Conservation (phyloP, 306 rosid species). For the Macrotyloma uniflorum region DNA sequence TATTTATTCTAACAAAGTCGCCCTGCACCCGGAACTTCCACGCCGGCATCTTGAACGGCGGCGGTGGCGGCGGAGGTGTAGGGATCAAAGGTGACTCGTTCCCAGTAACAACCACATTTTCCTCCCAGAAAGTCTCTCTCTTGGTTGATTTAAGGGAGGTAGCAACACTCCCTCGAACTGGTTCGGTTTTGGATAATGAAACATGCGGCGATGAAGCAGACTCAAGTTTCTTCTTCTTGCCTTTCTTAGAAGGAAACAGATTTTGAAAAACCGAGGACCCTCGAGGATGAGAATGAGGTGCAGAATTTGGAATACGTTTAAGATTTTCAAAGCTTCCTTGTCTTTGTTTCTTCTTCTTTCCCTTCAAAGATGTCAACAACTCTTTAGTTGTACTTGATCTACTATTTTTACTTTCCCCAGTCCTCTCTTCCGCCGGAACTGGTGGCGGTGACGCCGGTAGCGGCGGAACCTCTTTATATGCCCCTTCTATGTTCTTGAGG, state of each 20-base stretch:
- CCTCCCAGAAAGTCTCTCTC: conserved; percentile 41
- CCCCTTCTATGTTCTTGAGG: conserved; percentile 41
- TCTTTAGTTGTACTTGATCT: conserved; percentile 60
- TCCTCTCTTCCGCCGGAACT: neutral
- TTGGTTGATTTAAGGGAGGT: conserved; percentile 34
- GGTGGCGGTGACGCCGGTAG: neutral
- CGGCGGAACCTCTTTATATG: conserved; percentile 32
- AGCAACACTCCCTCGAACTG: conserved; percentile 17
- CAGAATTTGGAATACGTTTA: conserved; percentile 34
- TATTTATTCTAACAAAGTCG: conserved; percentile 70
- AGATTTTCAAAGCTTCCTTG: conserved; percentile 64
- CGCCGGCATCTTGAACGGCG: conserved; percentile 62
- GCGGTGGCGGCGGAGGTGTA: conserved; percentile 73
- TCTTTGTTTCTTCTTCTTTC: conserved; percentile 70
- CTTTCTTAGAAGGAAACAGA: conserved; percentile 58
- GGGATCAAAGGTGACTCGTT: conserved; percentile 61
- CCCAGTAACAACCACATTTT: conserved; percentile 37
- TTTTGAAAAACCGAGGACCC: conserved; percentile 58
- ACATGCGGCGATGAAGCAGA: conserved; percentile 30
- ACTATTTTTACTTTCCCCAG: conserved; percentile 30
- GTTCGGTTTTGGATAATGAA: conserved; percentile 48
- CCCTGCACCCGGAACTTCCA: conserved; percentile 67
- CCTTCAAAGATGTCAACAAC: conserved; percentile 48
- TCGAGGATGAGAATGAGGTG: conserved; percentile 43
- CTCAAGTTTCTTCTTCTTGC: conserved; percentile 47